A percentile compares a stretch with the other conserved stretches of the same genome.
phyloP scores from a whole-genome alignment of 2,329 filamentous ascomycete species.

The Zymoseptoria ardabiliae region DNA sequence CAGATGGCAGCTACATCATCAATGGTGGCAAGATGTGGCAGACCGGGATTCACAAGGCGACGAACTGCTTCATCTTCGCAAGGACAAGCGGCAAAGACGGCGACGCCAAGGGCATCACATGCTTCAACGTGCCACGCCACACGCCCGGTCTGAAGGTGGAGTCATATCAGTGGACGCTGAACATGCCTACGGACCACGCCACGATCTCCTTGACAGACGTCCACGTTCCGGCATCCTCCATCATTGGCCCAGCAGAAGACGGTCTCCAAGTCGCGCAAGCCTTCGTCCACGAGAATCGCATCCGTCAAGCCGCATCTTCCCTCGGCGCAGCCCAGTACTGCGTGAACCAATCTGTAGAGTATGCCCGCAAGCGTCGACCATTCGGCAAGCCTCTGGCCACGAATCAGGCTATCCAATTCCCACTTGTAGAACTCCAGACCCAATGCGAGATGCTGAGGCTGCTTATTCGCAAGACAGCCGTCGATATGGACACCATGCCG shows the following conservation, averaged over 20 bases:
- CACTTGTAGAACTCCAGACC: constrained; percentile 54
- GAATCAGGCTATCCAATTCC: constrained; percentile 59
- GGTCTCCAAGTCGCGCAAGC: constrained; percentile 57
- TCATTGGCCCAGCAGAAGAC: constrained; percentile 47
- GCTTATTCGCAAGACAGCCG: constrained; percentile 54
- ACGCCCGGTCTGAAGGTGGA: constrained; percentile 48
- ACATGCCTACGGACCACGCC: constrained; percentile 61
- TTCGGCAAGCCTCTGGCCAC: constrained; percentile 51
- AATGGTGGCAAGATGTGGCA: constrained; percentile 59
- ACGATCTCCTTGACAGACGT: constrained; percentile 52
- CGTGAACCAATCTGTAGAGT: constrained; percentile 49
- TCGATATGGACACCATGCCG: constrained; percentile 53
- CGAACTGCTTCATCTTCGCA: constrained; percentile 56
- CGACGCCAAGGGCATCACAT: constrained; percentile 50
- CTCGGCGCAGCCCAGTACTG: constrained; percentile 55
- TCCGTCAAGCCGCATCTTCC: constrained; percentile 56
- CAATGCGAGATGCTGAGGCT: constrained; percentile 56
- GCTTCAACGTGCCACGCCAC: constrained; percentile 51
- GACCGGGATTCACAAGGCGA: constrained; percentile 55
- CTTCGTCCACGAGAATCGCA: constrained; percentile 59
- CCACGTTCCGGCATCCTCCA: constrained; percentile 46
- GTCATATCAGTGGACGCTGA: constrained; percentile 58
- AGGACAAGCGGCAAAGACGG: constrained; percentile 49
- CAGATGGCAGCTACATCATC: constrained; percentile 45
- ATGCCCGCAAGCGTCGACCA: constrained; percentile 48